Percentiles rank a stretch among this genome's conserved stretches.
These are phyloP conservation scores for Phytophthora palmivora DNA, from an alignment of 352 stramenopile species.

Conservation along the genomic window DNA sequence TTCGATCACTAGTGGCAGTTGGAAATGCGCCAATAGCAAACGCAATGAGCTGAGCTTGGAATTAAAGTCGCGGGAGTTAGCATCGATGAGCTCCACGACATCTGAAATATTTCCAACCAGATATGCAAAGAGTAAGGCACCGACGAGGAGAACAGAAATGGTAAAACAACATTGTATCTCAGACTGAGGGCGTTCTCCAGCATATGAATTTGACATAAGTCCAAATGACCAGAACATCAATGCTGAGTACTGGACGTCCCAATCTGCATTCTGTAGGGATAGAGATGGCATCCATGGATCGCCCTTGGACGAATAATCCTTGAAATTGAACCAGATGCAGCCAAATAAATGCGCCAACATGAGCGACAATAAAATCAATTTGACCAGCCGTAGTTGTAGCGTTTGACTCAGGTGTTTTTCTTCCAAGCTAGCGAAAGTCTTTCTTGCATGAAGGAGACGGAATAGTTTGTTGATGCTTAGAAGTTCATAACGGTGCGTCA, in stretches of 20 bases:
- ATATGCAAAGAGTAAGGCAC: constrained; percentile 60
- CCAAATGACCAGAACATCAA: constrained; percentile 69
- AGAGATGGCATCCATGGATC: constrained; percentile 17
- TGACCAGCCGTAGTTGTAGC: constrained; percentile 52
- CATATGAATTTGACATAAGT: constrained; percentile 58
- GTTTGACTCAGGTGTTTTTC: constrained; percentile 51
- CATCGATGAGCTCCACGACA: constrained; percentile 58
- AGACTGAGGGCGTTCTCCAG: constrained; percentile 51
- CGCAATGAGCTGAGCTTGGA: constrained; percentile 60
- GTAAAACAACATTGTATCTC: constrained; percentile 52
- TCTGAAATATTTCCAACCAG: constrained; percentile 70
- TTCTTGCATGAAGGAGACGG: constrained; percentile 38
- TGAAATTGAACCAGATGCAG: constrained; percentile 72
- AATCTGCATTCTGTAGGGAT: constrained; percentile 7
- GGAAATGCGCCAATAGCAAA: constrained; percentile 62
- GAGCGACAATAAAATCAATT: constrained; percentile 56
- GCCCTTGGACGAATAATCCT: neutral
- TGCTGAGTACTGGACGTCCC: constrained; percentile 43
- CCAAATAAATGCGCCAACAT: constrained; percentile 58
- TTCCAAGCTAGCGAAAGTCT: constrained; percentile 38
- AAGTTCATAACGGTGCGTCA: constrained; percentile 30
- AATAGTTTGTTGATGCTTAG: constrained; percentile 66
- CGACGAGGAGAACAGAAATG: constrained; percentile 47
- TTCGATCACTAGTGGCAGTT: constrained; percentile 47
- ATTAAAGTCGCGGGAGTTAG: constrained; percentile 65